phyloP scores from a whole-genome alignment of 2,329 filamentous ascomycete genomes.

The Exutisphaerella laricina region DNA sequence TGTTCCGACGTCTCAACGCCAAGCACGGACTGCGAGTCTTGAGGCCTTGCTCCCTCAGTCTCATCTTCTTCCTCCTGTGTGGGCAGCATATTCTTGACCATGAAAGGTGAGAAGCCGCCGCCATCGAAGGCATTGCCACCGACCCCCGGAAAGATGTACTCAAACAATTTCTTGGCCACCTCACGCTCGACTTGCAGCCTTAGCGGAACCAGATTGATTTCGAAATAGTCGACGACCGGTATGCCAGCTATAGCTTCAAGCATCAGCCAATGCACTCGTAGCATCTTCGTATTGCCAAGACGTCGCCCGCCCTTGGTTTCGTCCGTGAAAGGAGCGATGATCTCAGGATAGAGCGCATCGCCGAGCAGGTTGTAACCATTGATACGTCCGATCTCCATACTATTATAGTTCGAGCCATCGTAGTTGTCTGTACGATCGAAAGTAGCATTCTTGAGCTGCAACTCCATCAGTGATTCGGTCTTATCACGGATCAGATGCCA shows the following conservation, averaged over 20 bases:
- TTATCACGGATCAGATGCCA: constrained; percentile 92
- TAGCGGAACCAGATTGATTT: constrained; percentile 87
- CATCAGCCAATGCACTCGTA: constrained; percentile 96
- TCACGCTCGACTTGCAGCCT: constrained; percentile 92
- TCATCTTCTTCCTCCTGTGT: constrained; percentile 45
- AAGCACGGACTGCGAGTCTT: constrained; percentile 40
- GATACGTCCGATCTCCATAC: constrained; percentile 81
- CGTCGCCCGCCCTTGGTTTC: constrained; percentile 50
- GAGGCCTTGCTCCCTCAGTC: constrained; percentile 25
- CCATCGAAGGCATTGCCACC: constrained; percentile 47
- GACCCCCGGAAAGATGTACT: constrained; percentile 92
- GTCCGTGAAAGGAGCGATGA: constrained; percentile 85
- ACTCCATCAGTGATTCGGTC: constrained; percentile 73
- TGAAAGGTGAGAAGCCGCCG: constrained; percentile 58
- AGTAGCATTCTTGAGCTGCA: constrained; percentile 83
- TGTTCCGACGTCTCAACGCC: constrained; percentile 11
- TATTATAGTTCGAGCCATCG: constrained; percentile 92
- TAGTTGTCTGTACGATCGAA: constrained; percentile 96
- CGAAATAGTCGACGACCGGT: constrained; percentile 93
- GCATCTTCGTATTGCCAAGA: constrained; percentile 71
- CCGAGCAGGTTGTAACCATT: constrained; percentile 84
- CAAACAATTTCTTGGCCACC: constrained; percentile 85
- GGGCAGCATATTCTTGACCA: constrained; percentile 49
- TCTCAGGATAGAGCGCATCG: constrained; percentile 89
- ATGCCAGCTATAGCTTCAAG: constrained; percentile 96